Base-by-base conservation (phyloP, 148 eudicot species). In the Pharnaceum exiguum region DNA sequence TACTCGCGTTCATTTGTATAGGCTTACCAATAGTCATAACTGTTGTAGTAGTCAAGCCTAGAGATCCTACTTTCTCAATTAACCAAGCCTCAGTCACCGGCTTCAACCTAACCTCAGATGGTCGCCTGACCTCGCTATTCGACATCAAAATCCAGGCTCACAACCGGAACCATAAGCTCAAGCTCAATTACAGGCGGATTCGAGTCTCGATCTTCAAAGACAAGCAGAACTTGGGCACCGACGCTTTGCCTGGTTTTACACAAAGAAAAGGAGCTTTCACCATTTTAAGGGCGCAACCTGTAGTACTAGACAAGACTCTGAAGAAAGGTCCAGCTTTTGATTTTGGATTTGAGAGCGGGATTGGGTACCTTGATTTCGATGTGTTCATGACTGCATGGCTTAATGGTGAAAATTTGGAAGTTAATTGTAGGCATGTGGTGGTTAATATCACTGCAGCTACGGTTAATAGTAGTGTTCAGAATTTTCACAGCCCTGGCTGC, bases 81-180 rank as follows among this genome's bases (percentile, higher is more conserved):
- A 52, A 24, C 6, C 19, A 22, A 45, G 66, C 67, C 35, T 46
- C 66, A 2, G 53, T 65, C 36, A 33, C 59, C 50, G 62, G 44
- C 45, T 71, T 57, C 66, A 71, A 71, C 35, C 57, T 71, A 15
- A 51, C 70, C 24, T 16, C 70, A 15, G 70, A 65, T 36, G 29
- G 40, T 33, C 68, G 45, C 52, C 56, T 71, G 21, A 71, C 66
- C 35, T 22, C 75, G 29, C 5, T 40, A 39, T 65, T 71, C 44
- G 15, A 29, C 29, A 11, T 71, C 19, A 23, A n/a, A 10, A 60
- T 71, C 51, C 7, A 23, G 27, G 71, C 57, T 7, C 15, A 59
- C 18, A 71, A 64, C 57, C 56, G 50, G 2, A 59, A 64, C 30
- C 71, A 48, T 40, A 57, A 39, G 2, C 19, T 29, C 17, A 58